Percentiles rank a stretch among this genome's conserved stretches.
These are phyloP conservation scores for Pigoraptor vietnamica DNA, from an alignment of 78 protist genomes.

Conservation along the genomic window DNA sequence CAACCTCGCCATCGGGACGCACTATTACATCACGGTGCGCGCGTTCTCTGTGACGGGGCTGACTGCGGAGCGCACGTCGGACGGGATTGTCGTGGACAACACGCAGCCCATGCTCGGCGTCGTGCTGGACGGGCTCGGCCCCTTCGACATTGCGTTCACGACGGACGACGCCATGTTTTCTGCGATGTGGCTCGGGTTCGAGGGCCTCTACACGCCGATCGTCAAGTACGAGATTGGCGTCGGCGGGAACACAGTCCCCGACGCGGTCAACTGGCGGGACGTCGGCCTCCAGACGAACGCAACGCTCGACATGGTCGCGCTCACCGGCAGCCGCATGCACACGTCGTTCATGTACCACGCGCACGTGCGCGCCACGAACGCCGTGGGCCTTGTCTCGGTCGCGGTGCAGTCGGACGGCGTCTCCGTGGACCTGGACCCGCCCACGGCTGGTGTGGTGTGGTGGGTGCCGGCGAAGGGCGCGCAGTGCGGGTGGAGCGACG, in stretches of 20 bases:
- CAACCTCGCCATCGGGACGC: neutral
- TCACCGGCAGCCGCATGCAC: neutral
- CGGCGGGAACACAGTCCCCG: neutral
- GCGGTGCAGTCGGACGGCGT: neutral
- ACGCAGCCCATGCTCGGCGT: neutral
- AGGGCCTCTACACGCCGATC: neutral
- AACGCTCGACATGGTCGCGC: neutral
- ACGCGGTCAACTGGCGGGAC: neutral
- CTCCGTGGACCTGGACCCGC: neutral
- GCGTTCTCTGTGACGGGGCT: neutral
- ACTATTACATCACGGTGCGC: neutral
- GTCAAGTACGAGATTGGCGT: neutral
- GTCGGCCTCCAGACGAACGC: neutral
- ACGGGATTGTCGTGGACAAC: neutral
- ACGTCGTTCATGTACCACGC: neutral
- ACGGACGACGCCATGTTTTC: neutral
- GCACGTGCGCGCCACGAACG: neutral
- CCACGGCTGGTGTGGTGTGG: neutral
- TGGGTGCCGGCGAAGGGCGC: neutral
- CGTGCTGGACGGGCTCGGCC: conserved; percentile 1
- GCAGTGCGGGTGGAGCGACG: neutral
- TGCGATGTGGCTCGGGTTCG: neutral
- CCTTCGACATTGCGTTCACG: neutral
- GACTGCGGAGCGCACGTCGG: neutral
- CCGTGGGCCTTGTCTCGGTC: neutral